Base-by-base conservation (phyloP, 345 rosid genomes). In the Mercurialis annua region DNA sequence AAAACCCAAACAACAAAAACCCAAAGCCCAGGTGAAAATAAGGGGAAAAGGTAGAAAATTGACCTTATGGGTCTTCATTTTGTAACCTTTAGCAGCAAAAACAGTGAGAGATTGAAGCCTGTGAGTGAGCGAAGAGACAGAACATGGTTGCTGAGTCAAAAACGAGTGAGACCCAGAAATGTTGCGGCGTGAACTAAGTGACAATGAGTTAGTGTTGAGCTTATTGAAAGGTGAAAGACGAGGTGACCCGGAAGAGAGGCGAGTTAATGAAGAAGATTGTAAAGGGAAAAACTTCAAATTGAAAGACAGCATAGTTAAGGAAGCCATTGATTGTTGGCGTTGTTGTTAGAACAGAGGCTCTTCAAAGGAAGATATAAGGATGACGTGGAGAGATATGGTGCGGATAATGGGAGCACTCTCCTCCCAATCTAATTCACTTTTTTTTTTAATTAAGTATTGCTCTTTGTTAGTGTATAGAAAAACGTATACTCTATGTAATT, bases 61-160 rank as follows among this genome's bases (percentile, higher is more conserved):
- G 46, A 90, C 98, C 97, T 93, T 90, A 83, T 90, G 98, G 83
- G 96, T 90, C 74, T 93, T 93, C 92, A 87, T 81, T 77, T 90
- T 93, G 79, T 93, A 90, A 23, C 98, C 97, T 80, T 90, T 93
- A 18, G 84, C 84, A 53, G 96, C 90, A 64, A 82, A 81, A 67
- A 93, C 87, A 1, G 89, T 82, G 70, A 87, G 73, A 34, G 90
- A 74, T 26, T 65, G 80, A 50, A 76, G 72, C 58, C 71, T 75
- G 16, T 73, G 84, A 44, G 89, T 48, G 23, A 63, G 70, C 64
- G 80, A 36, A 68, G 73, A 34, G 24, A 79, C 2, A 2, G 81
- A 31, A 31, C 49, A 73, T 42, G 74, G 74, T 68, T 72, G 80
- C 18, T 17, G 64, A 57, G 78, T 75, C 38, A 71, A 52, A 73